phyloP scores from a whole-genome alignment of 2,329 filamentous ascomycete genomes.

The Trichoderma hamatum region DNA sequence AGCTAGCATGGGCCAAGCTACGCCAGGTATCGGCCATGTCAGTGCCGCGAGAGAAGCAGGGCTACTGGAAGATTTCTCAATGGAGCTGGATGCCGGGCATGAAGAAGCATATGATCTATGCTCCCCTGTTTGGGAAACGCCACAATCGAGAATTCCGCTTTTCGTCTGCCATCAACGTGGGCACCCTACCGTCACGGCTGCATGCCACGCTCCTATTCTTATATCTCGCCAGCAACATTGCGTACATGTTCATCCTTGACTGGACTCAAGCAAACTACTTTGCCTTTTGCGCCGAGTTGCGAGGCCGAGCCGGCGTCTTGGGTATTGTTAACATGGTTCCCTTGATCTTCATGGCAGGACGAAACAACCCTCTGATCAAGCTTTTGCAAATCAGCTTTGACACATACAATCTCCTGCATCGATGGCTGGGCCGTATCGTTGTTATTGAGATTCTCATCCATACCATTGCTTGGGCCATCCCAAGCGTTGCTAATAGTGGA shows the following conservation, averaged over 20 bases:
- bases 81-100: conserved; percentile 63
- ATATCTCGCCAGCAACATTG: conserved; percentile 63
- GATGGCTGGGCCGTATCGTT: conserved; percentile 78
- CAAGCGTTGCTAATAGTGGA: conserved; percentile 67
- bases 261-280: conserved; percentile 61
- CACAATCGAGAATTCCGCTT: conserved; percentile 69
- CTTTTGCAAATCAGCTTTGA: conserved; percentile 89
- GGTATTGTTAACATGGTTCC: conserved; percentile 90
- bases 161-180: conserved; percentile 61
- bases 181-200: conserved; percentile 67
- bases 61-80: conserved; percentile 62
- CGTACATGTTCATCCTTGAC: conserved; percentile 65
- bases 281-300: conserved; percentile 76
- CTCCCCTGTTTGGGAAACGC: conserved; percentile 65
- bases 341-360: conserved; percentile 81
- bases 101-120: conserved; percentile 63
- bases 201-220: conserved; percentile 60
- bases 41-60: conserved; percentile 53
- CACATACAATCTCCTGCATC: conserved; percentile 77
- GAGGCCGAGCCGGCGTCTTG: conserved; percentile 82
- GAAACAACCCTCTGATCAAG: conserved; percentile 89
- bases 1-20: conserved; percentile 59
- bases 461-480: conserved; percentile 72
- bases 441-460: conserved; percentile 70
- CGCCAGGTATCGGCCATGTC: conserved; percentile 64